Conservation (phyloP, 169 alveolate genomes). For the Prorocentrum cordatum region DNA sequence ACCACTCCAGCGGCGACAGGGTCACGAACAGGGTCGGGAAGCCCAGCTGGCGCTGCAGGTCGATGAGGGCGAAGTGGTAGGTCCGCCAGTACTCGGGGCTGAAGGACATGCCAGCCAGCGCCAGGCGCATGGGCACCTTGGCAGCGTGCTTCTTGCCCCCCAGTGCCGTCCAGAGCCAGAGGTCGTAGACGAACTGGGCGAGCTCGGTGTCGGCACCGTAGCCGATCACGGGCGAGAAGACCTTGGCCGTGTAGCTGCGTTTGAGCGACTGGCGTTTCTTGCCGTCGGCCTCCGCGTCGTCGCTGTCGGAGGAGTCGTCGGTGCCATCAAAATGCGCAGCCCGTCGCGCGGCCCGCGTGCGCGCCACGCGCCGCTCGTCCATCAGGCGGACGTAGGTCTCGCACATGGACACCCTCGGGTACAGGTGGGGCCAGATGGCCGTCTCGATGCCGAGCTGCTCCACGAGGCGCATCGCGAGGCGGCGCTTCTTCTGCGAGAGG, state of each 20-base stretch:
- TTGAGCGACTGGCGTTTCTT: neutral
- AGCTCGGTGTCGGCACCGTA: neutral
- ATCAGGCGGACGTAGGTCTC: neutral
- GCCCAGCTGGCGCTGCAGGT: conserved; percentile 9
- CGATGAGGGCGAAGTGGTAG: conserved; percentile 1
- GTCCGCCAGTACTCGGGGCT: conserved; percentile 3
- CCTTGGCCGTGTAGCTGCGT: conserved; percentile 2
- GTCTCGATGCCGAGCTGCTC: conserved; percentile 9
- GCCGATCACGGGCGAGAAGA: neutral
- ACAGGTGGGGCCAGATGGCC: conserved; percentile 37
- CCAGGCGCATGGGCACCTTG: neutral
- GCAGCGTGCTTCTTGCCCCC: conserved; percentile 10
- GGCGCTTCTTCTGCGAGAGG: neutral
- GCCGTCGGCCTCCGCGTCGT: neutral
- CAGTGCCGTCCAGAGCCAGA: conserved; percentile 7
- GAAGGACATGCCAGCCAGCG: conserved; percentile 13
- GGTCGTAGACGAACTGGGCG: conserved; percentile 17
- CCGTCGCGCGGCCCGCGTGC: neutral
- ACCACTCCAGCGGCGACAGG: neutral
- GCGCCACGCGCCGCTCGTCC: neutral
- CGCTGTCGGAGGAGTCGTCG: neutral
- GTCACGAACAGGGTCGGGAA: conserved; percentile 17
- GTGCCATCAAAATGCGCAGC: too few species aligned
- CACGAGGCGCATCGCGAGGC: neutral
- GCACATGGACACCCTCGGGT: neutral